Base-by-base conservation (phyloP, 169 alveolate species). In the Cytauxzoon felis region DNA sequence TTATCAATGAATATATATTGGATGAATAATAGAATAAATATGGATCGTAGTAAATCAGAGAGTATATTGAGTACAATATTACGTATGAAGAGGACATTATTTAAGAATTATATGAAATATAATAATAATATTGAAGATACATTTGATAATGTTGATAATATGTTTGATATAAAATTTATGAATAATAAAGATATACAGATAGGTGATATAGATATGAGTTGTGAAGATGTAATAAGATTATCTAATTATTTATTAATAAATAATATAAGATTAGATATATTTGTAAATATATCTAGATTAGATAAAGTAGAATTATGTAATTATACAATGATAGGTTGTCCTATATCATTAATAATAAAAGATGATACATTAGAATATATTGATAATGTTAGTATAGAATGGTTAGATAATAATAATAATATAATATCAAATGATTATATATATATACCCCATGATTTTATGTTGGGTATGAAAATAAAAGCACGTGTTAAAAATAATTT, bases 241-340 rank as follows among this genome's bases (percentile, higher is more conserved):
- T 41, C 85, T 18, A 58, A 65, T 0, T 75, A 62, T 30, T 42
- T 72, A 8, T 72, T 78, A 18, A 49, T 72, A 16, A 72, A 72
- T 24, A 78, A 48, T n/a, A 72, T 62, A 8, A 38, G 61, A 6
- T 30, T 72, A 16, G 52, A 72, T 42, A 34, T 72, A 23, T 50
- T 24, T 63, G 63, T 29, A 24, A 72, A 72, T 42, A 45, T 62
- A 7, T 54, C 43, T 16, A 42, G 60, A 21, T 23, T 72, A 30
- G 21, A 21, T 13, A 67, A 62, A 40, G 82, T 72, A 23, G 47
- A 30, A 19, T 29, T 72, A 21, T 33, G 56, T 18, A 47, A 16
- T 4, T 54, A 16, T 32, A 58, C 78, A 24, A 51, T 72, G 78
- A 47, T 72, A 2, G 82, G 71, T 23, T 72, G 82, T 34, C 82